Percentiles rank a stretch among this genome's conserved stretches.
These are phyloP conservation scores for Powellomyces hirtus DNA, from an alignment of 192 early-diverging fungal species.

Conservation along the genomic window DNA sequence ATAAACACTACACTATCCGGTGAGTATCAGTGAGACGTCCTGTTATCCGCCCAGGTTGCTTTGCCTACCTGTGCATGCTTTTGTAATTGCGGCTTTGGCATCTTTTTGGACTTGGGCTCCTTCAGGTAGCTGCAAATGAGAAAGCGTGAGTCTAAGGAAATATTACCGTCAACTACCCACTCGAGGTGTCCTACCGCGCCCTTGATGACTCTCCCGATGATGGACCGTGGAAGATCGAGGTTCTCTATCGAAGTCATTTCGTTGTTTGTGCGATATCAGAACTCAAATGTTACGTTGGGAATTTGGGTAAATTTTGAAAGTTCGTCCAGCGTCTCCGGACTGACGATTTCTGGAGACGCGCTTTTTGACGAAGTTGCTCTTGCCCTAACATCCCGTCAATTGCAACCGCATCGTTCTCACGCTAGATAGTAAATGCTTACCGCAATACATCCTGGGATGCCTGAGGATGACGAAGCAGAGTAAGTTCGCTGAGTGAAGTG, in stretches of 20 bases:
- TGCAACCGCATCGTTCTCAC: too few relatives aligned
- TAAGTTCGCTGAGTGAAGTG: too few relatives aligned
- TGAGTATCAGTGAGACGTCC: neutral
- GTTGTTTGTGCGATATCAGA: too few relatives aligned
- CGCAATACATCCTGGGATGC: too few relatives aligned
- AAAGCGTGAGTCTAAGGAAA: neutral
- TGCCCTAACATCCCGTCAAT: too few relatives aligned
- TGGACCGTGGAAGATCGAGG: conserved; percentile 26
- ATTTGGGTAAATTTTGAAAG: too few relatives aligned
- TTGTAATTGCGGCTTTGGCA: conserved; percentile 21
- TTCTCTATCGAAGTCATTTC: conserved; percentile 22
- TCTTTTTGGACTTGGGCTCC: conserved; percentile 28
- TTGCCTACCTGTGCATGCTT: conserved; percentile 21
- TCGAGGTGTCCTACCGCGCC: neutral
- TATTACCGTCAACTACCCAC: neutral
- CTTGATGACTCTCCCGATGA: conserved; percentile 28
- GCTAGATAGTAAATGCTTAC: too few relatives aligned
- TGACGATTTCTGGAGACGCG: too few relatives aligned
- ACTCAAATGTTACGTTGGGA: too few relatives aligned
- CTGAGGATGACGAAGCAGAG: too few relatives aligned
- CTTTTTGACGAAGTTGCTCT: too few relatives aligned
- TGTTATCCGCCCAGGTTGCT: neutral
- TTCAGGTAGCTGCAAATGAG: conserved; percentile 17
- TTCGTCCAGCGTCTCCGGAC: too few relatives aligned
- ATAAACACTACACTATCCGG: conserved; percentile 40